Conservation (phyloP, 78 protist species). For the Pelomyxa schiedti region DNA sequence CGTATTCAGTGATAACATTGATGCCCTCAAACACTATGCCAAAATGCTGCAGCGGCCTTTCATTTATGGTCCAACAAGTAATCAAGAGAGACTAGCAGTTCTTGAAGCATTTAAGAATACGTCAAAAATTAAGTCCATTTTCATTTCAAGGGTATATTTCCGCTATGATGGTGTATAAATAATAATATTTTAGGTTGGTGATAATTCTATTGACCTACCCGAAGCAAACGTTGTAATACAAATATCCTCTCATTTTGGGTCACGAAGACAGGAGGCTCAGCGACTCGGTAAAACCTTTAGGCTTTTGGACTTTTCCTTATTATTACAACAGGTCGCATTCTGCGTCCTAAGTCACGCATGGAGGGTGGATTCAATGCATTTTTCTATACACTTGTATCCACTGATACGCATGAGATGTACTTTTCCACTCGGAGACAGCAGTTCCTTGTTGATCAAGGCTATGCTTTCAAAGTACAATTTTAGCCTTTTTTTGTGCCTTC, state of each 20-base stretch:
- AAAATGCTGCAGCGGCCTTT: conserved; percentile 19
- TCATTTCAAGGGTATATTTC: conserved; percentile 74
- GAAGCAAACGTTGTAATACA: conserved; percentile 94
- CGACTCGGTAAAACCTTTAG: conserved; percentile 66
- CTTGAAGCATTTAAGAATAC: conserved; percentile 46
- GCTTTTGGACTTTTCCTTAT: background rate
- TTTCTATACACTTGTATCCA: conserved; percentile 90
- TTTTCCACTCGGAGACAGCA: conserved; percentile 90
- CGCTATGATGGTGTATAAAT: background rate
- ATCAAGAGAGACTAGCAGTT: conserved; percentile 46
- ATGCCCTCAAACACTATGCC: conserved; percentile 75
- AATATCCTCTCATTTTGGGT: conserved; percentile 85
- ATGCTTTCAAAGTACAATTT: conserved; percentile 34
- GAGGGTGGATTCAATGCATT: conserved; percentile 81
- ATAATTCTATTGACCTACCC: conserved; percentile 93
- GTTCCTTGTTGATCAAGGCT: conserved; percentile 94
- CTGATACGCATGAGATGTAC: conserved; percentile 90
- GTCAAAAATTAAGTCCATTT: conserved; percentile 36
- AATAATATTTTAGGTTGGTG: conserved; percentile 67
- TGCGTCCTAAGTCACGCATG: conserved; percentile 74
- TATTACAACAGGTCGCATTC: conserved; percentile 75
- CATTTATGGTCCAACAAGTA: conserved; percentile 68
- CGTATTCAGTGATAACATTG: conserved; percentile 84
- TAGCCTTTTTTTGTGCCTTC: too few relatives aligned
- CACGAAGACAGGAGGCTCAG: conserved; percentile 98